phyloP scores from a whole-genome alignment of 1,139 yeast genomes.

The Geotrichum carabidarum region DNA sequence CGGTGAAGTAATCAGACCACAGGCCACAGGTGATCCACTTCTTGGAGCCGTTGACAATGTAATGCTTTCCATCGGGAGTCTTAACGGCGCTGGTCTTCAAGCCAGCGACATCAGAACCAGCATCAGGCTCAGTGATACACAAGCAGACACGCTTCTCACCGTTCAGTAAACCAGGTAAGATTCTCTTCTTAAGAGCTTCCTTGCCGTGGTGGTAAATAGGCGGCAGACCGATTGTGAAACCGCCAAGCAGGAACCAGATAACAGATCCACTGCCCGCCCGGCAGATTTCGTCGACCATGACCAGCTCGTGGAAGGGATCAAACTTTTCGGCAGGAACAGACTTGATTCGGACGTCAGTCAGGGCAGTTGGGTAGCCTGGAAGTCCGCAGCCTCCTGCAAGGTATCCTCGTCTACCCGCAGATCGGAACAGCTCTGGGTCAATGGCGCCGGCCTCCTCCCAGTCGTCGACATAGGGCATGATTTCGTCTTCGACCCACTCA shows the following conservation, averaged over 20 bases:
- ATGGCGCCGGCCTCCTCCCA: conserved; percentile 42
- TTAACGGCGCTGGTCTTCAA: conserved; percentile 39
- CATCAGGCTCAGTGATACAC: conserved; percentile 43
- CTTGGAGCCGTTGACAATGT: conserved; percentile 43
- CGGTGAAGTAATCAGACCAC: conserved; percentile 43
- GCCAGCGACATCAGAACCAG: conserved; percentile 46
- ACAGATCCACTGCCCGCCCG: conserved; percentile 42
- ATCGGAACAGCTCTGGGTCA: conserved; percentile 34
- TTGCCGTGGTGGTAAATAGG: conserved; percentile 38
- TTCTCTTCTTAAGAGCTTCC: conserved; percentile 35
- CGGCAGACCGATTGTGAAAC: conserved; percentile 41
- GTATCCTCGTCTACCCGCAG: conserved; percentile 36
- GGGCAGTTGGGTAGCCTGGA: conserved; percentile 35
- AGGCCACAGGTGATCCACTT: conserved; percentile 46
- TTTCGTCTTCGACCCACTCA: conserved; percentile 39
- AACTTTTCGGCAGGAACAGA: conserved; percentile 37
- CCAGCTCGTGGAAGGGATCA: conserved; percentile 39
- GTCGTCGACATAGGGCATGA: conserved; percentile 41
- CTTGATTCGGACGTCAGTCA: conserved; percentile 34
- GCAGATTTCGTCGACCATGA: conserved; percentile 40
- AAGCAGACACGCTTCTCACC: conserved; percentile 43
- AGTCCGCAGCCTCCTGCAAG: conserved; percentile 36
- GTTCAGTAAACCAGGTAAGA: conserved; percentile 37
- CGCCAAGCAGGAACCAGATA: conserved; percentile 41
- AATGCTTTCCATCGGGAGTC: conserved; percentile 41